phyloP scores from a whole-genome alignment of 345 rosid genomes.

The Brassica carinata region DNA sequence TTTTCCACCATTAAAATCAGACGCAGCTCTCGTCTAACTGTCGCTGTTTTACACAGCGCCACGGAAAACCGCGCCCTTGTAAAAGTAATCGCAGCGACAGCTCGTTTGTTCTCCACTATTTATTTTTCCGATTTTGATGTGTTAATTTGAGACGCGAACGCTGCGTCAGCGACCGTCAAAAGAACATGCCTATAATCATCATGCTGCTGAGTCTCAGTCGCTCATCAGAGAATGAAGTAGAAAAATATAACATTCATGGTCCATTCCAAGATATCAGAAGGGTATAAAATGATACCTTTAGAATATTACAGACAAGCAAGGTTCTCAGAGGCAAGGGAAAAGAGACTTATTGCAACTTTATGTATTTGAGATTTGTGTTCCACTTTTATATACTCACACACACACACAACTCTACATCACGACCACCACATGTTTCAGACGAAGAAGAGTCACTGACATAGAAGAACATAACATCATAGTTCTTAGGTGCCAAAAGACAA shows the following conservation, averaged over 20 bases:
- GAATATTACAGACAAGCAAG: constrained; percentile 30
- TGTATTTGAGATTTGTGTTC: constrained; percentile 68
- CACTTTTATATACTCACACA: constrained; percentile 75
- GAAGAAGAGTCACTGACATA: constrained; percentile 56
- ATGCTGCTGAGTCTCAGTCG: not conserved
- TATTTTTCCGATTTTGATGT: no score
- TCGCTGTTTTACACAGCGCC: no score
- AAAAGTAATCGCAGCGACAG: no score
- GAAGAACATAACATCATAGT: constrained; percentile 53
- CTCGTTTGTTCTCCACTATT: no score
- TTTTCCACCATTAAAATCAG: no score
- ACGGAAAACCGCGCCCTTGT: no score
- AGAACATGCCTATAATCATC: no score
- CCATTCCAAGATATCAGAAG: not conserved
- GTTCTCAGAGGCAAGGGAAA: constrained; percentile 15
- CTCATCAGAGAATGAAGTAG: constrained; percentile 8
- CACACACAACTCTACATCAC: constrained; percentile 62
- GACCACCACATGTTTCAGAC: constrained; percentile 55
- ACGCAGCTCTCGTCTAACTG: no score
- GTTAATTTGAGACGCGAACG: no score
- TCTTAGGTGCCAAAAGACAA: constrained; percentile 53
- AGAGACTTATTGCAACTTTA: constrained; percentile 43
- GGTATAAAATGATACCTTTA: constrained; percentile 11
- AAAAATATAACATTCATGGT: constrained; percentile 1
- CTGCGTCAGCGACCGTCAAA: no score